A percentile compares a stretch with the other conserved stretches of the same genome.
Conservation (phyloP, 768 basidiomycete species). For the Agaricus blazei region DNA sequence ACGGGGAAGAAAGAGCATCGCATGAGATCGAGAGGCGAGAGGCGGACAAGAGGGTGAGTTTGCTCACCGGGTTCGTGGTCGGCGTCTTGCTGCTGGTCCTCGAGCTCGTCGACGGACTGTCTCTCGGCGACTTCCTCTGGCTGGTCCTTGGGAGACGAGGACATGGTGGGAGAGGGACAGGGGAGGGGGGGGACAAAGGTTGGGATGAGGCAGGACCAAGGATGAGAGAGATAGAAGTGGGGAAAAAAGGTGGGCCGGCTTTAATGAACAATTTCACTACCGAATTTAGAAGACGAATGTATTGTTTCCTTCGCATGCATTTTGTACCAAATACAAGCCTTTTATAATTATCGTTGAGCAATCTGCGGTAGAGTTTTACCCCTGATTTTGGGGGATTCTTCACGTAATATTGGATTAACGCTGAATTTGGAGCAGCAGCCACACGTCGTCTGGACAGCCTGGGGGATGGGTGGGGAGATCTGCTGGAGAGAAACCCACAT, state of each 20-base stretch:
- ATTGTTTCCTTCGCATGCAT: conserved; percentile 69
- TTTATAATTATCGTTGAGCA: conserved; percentile 53
- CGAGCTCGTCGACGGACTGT: conserved; percentile 56
- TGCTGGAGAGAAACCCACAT: conserved; percentile 20
- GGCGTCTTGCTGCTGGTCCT: conserved; percentile 36
- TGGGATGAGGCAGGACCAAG: conserved; percentile 32
- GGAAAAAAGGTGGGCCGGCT: conserved; percentile 63
- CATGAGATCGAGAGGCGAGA: conserved; percentile 20
- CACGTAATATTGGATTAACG: conserved; percentile 48
- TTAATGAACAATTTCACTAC: conserved; percentile 72
- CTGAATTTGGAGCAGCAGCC: conserved; percentile 28
- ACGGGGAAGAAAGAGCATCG: conserved; percentile 15
- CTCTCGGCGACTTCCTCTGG: conserved; percentile 51
- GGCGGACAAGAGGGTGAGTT: conserved; percentile 19
- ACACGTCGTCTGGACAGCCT: conserved; percentile 19
- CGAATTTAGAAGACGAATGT: conserved; percentile 66
- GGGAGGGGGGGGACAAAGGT: conserved; percentile 22
- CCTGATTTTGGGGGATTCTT: conserved; percentile 53
- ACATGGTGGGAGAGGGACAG: conserved; percentile 43
- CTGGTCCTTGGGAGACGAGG: conserved; percentile 48
- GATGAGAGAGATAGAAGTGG: conserved; percentile 48
- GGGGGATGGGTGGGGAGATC: conserved; percentile 16
- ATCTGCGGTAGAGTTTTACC: conserved; percentile 48
- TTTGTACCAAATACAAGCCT: conserved; percentile 46
- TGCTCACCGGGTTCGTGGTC: conserved; percentile 37